Evolutionary conservation across 495 filamentous ascomycete genomes (phyloP).

Genomic region (Talaromyces nanjingensis): DNA sequence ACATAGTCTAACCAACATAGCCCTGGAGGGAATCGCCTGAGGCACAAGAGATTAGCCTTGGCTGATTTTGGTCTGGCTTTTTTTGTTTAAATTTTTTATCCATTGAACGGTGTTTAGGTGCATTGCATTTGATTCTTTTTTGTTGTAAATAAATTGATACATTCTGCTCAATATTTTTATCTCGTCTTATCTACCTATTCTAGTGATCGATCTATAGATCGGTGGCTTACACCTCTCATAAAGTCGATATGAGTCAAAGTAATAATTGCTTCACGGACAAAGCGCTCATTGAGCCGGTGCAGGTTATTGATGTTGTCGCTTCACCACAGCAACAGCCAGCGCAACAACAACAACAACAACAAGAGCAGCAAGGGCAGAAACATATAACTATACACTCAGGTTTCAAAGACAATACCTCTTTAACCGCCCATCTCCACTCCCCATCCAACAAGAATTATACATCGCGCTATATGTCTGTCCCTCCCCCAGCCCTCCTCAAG

Average conservation of each 20-base stretch:
- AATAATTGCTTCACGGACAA: background rate
- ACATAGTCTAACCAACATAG: background rate
- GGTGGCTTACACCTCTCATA: background rate
- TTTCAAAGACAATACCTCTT: background rate
- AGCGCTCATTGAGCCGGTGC: background rate
- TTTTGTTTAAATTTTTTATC: background rate
- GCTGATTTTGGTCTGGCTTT: background rate
- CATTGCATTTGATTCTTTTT: background rate
- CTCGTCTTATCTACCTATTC: background rate
- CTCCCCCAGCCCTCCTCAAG: slow-evolving; percentile 6
- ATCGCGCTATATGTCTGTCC: slow-evolving; percentile 26
- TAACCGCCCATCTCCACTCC: slow-evolving; percentile 2
- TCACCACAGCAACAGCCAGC: background rate
- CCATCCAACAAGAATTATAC: slow-evolving; percentile 10
- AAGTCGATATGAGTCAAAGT: background rate
- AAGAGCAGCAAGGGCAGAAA: background rate
- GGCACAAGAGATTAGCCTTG: background rate
- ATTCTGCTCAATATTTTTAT: background rate
- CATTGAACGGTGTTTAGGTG: background rate
- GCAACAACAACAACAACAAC: background rate
- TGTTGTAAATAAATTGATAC: background rate
- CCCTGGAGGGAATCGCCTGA: background rate
- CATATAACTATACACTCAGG: background rate
- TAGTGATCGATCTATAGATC: background rate
- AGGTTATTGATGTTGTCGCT: slow-evolving; percentile 3